A percentile compares a stretch with the other conserved stretches of the same genome.
These are phyloP conservation scores for Aspergillus candidus DNA, from an alignment of 2,329 filamentous ascomycete species.

Conservation along the genomic window DNA sequence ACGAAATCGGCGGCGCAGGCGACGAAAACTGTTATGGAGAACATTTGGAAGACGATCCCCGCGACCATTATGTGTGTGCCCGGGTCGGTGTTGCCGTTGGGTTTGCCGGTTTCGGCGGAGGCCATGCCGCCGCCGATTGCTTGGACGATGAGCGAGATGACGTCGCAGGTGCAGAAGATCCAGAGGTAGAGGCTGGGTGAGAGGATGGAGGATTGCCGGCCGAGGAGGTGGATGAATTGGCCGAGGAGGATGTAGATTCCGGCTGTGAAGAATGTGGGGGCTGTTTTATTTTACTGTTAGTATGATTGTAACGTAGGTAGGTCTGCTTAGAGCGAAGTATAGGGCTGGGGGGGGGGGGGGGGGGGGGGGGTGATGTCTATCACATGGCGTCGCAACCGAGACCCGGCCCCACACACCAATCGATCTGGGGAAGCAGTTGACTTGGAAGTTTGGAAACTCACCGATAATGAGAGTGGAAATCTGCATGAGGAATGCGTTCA, in stretches of 20 bases:
- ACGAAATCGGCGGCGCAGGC: constrained; percentile 45
- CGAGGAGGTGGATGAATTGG: constrained; percentile 41
- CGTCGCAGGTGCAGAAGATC: constrained; percentile 49
- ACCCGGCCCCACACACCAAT: no score
- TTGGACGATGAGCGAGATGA: constrained; percentile 52
- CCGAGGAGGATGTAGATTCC: constrained; percentile 48
- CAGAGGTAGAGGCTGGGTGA: constrained; percentile 42
- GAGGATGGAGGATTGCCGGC: constrained; percentile 40
- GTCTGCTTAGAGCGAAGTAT: background rate
- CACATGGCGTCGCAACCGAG: background rate
- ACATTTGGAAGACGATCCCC: constrained; percentile 55
- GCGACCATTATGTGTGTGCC: constrained; percentile 48
- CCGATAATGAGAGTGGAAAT: constrained; percentile 40
- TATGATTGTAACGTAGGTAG: no score
- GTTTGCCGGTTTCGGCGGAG: constrained; percentile 38
- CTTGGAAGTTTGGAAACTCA: constrained; percentile 4
- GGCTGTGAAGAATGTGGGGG: constrained; percentile 48
- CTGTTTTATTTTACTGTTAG: constrained; percentile 12
- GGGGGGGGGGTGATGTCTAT: background rate
- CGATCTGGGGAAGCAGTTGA: no score
- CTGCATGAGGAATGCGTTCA: constrained; percentile 46
- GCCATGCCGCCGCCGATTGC: constrained; percentile 51
- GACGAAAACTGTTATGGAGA: constrained; percentile 50
- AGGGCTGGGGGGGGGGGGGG: background rate
- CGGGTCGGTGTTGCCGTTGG: constrained; percentile 41